Conservation (phyloP, 2,329 filamentous ascomycete species). For the Colletotrichum liriopes region DNA sequence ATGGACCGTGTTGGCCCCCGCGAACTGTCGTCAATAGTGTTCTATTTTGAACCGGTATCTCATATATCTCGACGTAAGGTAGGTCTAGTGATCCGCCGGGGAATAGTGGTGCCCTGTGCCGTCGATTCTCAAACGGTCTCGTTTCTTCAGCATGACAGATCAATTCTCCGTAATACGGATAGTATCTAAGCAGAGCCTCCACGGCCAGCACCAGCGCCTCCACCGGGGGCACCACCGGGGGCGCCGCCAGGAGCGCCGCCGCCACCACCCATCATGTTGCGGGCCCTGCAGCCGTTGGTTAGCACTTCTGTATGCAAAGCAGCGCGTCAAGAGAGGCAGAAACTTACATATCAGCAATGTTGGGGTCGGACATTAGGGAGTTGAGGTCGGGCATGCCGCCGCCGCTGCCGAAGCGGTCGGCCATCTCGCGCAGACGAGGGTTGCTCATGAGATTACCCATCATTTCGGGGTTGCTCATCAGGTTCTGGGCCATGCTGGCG, state of each 20-base stretch:
- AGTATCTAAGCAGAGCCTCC: slow-evolving; percentile 26
- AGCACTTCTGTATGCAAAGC: not conserved
- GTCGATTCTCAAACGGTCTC: not conserved
- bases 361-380: slow-evolving; percentile 91
- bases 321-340: not conserved
- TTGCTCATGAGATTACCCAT: slow-evolving; percentile 96
- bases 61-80: slow-evolving; percentile 10
- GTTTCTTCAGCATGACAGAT: not conserved
- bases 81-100: not conserved
- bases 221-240: slow-evolving; percentile 47
- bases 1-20: not conserved
- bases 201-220: slow-evolving; percentile 48
- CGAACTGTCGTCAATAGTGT: not conserved
- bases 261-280: slow-evolving; percentile 63
- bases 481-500: slow-evolving; percentile 93
- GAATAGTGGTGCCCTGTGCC: not conserved
- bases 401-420: slow-evolving; percentile 80
- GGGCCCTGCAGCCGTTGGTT: slow-evolving; percentile 54
- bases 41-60: slow-evolving; percentile 33
- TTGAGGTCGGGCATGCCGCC: slow-evolving; percentile 92
- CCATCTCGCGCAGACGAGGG: slow-evolving; percentile 90
- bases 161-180: not conserved
- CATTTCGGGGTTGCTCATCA: slow-evolving; percentile 97
- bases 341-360: slow-evolving; percentile 92
- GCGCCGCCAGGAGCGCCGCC: slow-evolving; percentile 43